Conservation (phyloP, 2,329 filamentous ascomycete genomes). For the Phaeophleospora eucalypticola region DNA sequence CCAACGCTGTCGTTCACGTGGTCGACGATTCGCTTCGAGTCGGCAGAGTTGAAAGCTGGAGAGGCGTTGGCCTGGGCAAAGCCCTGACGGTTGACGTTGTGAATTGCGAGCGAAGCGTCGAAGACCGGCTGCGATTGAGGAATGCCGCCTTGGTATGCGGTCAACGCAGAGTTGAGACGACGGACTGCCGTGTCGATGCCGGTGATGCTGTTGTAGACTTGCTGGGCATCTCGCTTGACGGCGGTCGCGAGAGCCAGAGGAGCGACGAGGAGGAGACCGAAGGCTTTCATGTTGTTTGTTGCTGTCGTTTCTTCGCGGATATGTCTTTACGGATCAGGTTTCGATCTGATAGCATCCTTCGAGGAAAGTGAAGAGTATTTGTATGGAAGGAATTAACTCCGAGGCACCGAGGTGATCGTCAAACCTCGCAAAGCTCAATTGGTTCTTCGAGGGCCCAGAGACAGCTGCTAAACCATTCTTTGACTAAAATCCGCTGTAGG, state of each 20-base stretch:
- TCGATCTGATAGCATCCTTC: too few species aligned
- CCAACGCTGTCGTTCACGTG: constrained; percentile 24
- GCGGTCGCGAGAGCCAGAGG: constrained; percentile 16
- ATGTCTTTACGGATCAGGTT: too few species aligned
- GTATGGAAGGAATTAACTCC: too few species aligned
- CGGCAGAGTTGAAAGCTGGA: constrained; percentile 18
- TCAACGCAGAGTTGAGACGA: constrained; percentile 18
- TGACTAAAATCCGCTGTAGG: too few species aligned
- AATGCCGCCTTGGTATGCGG: constrained; percentile 25
- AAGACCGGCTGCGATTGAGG: constrained; percentile 18
- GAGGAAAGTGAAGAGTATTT: too few species aligned
- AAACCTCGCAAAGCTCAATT: too few species aligned
- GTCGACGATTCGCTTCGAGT: constrained; percentile 24
- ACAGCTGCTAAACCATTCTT: too few species aligned
- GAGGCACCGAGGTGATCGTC: too few species aligned
- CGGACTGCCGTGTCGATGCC: constrained; percentile 24
- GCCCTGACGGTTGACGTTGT: constrained; percentile 24
- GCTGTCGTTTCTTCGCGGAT: too few species aligned
- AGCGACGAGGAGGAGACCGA: too few species aligned
- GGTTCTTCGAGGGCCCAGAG: too few species aligned
- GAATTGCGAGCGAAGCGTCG: constrained; percentile 20
- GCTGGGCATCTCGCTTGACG: constrained; percentile 17
- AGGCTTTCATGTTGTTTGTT: too few species aligned
- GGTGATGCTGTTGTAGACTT: constrained; percentile 25
- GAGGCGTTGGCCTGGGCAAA: constrained; percentile 20